Conservation (phyloP, 2,329 filamentous ascomycete species). For the Drechslera avenae region DNA sequence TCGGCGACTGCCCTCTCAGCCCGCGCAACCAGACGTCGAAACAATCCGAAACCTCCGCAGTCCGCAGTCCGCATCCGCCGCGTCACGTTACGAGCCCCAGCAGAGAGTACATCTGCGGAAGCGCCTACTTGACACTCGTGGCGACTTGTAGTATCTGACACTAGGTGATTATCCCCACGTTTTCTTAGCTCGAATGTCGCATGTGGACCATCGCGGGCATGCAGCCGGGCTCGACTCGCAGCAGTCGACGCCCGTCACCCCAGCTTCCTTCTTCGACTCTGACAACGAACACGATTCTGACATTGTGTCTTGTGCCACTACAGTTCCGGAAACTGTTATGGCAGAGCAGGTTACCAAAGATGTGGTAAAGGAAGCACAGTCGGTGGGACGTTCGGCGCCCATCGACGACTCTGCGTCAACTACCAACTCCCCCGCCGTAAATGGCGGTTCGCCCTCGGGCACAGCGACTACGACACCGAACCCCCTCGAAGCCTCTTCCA, state of each 20-base stretch:
- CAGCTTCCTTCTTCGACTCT: conserved; percentile 24
- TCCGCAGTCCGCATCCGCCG: conserved; percentile 33
- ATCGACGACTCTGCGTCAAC: conserved; percentile 69
- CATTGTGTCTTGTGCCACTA: conserved; percentile 33
- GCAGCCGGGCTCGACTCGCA: conserved; percentile 26
- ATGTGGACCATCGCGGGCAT: conserved; percentile 32
- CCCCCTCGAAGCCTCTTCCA: conserved; percentile 47
- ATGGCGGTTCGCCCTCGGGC: conserved; percentile 51
- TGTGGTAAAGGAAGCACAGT: conserved; percentile 74
- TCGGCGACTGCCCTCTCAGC: conserved; percentile 24
- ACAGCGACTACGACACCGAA: conserved; percentile 39
- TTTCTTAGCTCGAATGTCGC: conserved; percentile 27
- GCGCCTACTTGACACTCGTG: conserved; percentile 47
- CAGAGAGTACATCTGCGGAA: conserved; percentile 49
- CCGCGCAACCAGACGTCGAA: conserved; percentile 26
- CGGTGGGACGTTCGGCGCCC: conserved; percentile 66
- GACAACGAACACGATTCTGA: conserved; percentile 42
- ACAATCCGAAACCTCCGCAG: conserved; percentile 37
- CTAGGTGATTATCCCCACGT: conserved; percentile 46
- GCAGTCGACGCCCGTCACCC: conserved; percentile 22
- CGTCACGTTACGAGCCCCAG: conserved; percentile 36
- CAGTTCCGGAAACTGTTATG: conserved; percentile 69
- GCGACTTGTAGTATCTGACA: conserved; percentile 48
- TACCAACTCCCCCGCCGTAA: conserved; percentile 60
- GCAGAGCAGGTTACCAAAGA: conserved; percentile 72